Percentiles rank a stretch among this genome's conserved stretches.
These are phyloP conservation scores for Pseudopithomyces maydicus DNA, from an alignment of 2,329 filamentous ascomycete genomes.

Conservation along the genomic window DNA sequence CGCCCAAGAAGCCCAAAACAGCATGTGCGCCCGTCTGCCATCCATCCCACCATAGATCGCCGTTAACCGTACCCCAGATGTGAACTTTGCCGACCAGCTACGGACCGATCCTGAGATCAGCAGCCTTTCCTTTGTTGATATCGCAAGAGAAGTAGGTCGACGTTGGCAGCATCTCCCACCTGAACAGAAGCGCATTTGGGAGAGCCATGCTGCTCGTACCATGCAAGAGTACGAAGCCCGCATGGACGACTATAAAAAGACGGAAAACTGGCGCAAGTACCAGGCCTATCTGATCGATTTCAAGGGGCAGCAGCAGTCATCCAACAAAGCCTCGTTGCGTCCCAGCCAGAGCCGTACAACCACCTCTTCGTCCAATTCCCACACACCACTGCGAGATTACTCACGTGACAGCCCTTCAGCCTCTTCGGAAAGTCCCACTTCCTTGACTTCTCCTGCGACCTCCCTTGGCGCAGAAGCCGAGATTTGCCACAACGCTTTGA, in stretches of 20 bases:
- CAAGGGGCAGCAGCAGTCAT: constrained; percentile 19
- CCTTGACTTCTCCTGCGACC: constrained; percentile 22
- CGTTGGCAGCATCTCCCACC: constrained; percentile 44
- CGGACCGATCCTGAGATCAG: constrained; percentile 42
- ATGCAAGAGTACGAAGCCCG: constrained; percentile 46
- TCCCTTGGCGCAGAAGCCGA: constrained; percentile 30
- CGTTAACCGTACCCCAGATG: constrained; percentile 32
- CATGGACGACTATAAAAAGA: constrained; percentile 49
- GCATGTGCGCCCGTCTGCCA: constrained; percentile 36
- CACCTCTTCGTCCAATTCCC: constrained; percentile 21
- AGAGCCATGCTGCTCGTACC: constrained; percentile 43
- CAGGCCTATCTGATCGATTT: constrained; percentile 44
- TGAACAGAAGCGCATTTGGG: constrained; percentile 45
- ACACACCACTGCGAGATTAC: background rate
- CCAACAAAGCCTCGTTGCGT: constrained; percentile 19
- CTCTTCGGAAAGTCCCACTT: constrained; percentile 35
- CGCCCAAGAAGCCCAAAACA: constrained; percentile 48
- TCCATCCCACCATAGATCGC: background rate
- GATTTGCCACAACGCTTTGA: constrained; percentile 41
- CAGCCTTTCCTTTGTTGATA: constrained; percentile 45
- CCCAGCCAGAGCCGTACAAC: constrained; percentile 23
- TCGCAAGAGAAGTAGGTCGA: constrained; percentile 45
- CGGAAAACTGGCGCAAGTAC: constrained; percentile 43
- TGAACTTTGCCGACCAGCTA: constrained; percentile 49
- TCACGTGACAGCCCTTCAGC: constrained; percentile 26